Evolutionary conservation across 495 filamentous ascomycete genomes (phyloP), one percentile per base, ranked within the genome.

Genomic region (Astrocystis sublimbata): DNA sequence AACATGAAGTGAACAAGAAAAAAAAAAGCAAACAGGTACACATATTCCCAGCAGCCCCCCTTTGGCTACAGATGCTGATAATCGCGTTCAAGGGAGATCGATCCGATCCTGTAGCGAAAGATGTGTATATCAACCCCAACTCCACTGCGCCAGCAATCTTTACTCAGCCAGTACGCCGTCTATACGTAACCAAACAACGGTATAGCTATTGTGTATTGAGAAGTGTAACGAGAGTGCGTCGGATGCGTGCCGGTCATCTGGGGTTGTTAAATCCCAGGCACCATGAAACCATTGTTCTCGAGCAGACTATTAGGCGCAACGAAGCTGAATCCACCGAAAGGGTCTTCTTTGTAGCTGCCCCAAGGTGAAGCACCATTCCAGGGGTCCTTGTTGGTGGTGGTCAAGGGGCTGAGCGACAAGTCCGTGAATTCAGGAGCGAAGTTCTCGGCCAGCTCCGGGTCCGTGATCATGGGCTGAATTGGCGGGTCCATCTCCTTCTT

Each of bases 321-420:
- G 74, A 90, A 98, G 75, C 92, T 96, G 72, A 98, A 98, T 2
- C 96, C 94, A 15, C 93, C 92, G 78, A 98, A 98, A 1, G 86
- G 86, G 75, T 97, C 85, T 40, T 85, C 82, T 65, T 84, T 86
- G 40, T 63, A 65, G 59, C 55, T 60, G 7, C 66, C 73, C 62
- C 76, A 75, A 31, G 72, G 72, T 58, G 68, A 72, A 33, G 53
- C 55, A 45, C 62, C 60, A 42, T 68, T 64, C 71, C 68, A 73
- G 42, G 62, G 67, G 50, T 71, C 77, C 55, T 66, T 76, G n/a
- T n/a, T n/a, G 65, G 66, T 76, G 15, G 71, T 64, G 50, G 74
- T 78, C 0, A 89, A 80, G 6, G 92, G 92, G 67, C 91, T 94
- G 23, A 98, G 76, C 6, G 90, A 83, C 61, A 97, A 66, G 51